phyloP scores from a whole-genome alignment of 2,329 filamentous ascomycete species.

The Venturia carpophila region DNA sequence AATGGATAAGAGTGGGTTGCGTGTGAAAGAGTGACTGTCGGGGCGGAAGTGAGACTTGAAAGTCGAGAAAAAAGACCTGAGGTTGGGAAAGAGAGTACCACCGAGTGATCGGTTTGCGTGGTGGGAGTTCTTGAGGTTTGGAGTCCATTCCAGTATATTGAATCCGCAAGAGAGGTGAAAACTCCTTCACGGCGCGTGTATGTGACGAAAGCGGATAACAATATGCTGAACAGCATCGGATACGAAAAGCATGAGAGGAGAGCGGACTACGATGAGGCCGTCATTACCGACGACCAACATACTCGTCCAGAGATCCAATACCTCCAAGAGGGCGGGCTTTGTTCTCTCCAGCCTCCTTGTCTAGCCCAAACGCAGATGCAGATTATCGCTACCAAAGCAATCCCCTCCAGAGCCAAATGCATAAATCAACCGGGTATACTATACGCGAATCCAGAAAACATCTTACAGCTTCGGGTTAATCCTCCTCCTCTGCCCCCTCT shows the following conservation, averaged over 20 bases:
- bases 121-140: background rate
- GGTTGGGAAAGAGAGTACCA: background rate
- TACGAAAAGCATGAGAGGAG: background rate
- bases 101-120: background rate
- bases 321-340: background rate
- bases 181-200: background rate
- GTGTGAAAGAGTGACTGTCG: background rate
- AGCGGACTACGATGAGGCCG: background rate
- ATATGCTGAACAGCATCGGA: background rate
- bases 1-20: background rate
- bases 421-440: background rate
- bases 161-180: background rate
- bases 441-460: background rate
- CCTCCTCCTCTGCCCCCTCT: conserved; percentile 17
- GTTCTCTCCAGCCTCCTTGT: background rate
- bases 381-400: background rate
- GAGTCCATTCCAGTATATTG: background rate
- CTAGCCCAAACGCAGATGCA: background rate
- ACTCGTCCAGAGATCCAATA: background rate
- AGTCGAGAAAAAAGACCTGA: background rate
- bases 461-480: background rate
- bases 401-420: background rate
- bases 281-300: background rate
- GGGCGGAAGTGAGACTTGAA: background rate
- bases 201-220: background rate